Percentiles rank a stretch among this genome's conserved stretches.
Conservation (phyloP, 1,284 basidiomycete species). For the Apiotrichum montevideense region DNA sequence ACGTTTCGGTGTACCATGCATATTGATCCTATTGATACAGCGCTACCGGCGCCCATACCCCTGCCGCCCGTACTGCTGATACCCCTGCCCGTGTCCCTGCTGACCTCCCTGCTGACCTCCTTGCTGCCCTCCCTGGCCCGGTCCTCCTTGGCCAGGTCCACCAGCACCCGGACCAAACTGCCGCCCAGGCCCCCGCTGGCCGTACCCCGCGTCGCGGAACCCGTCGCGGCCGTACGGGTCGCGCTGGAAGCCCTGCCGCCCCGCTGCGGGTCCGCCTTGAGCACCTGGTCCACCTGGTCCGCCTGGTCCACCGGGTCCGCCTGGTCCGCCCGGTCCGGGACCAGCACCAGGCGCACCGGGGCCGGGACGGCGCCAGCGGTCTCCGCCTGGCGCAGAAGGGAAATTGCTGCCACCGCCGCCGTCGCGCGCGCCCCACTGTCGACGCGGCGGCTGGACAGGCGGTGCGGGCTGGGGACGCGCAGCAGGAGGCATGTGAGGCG, state of each 20-base stretch:
- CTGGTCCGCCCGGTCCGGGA: neutral
- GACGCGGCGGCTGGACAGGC: neutral
- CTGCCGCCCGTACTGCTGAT: neutral
- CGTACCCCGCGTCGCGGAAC: too few species aligned
- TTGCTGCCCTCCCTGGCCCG: neutral
- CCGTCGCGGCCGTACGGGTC: neutral
- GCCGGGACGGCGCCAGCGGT: neutral
- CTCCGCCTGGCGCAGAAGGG: neutral
- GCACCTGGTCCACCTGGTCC: neutral
- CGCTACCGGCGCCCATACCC: conserved; percentile 9
- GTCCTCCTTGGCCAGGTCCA: neutral
- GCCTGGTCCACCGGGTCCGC: neutral
- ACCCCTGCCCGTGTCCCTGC: neutral
- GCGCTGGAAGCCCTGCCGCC: neutral
- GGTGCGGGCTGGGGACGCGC: neutral
- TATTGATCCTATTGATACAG: conserved; percentile 1
- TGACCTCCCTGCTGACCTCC: neutral
- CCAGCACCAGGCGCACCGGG: neutral
- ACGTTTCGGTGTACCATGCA: conserved; percentile 9
- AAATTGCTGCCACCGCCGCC: conserved; percentile 3
- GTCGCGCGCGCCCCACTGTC: conserved; percentile 15
- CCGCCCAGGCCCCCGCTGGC: too few species aligned
- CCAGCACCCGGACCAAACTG: neutral
- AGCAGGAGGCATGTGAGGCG: neutral
- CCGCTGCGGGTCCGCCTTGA: neutral